Evolutionary conservation across 2,329 filamentous ascomycete genomes (phyloP), one percentile per base, ranked within the genome.

Genomic region (Epichloe festucae): DNA sequence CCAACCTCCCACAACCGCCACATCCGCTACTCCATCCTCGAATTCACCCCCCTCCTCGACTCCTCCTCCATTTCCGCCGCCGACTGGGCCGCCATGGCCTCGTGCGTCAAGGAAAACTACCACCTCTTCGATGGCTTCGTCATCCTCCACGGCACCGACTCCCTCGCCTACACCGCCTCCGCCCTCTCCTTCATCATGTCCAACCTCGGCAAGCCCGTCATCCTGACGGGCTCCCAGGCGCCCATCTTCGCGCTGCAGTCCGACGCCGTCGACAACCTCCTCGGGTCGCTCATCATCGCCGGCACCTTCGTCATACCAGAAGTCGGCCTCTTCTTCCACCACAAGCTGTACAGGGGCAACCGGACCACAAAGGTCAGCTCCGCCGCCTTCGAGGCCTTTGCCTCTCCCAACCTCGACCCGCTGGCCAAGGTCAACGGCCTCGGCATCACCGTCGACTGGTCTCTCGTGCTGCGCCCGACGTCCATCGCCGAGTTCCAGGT

Each of bases 221-320:
- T 96, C 51, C 74, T 96, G 47, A 96, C 90, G 0, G 84, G 84
- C 1, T 85, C 82, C 3, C 85, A 89, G 64, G 86, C 89, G 1
- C 88, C 88, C 46, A 95, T 96, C 77, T 85, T 93, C 60, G 84
- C 90, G 54, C 78, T 95, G 27, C 89, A 95, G 67, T 93, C 86
- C 49, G 90, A 96, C 66, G 90, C 89, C 10, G 86, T 89, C 39
- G 89, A 94, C 70, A 96, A 95, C 62, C 77, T 96, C 12, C 78
- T 95, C 5, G 87, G 87, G 19, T 90, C 88, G 1, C 76, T 95
- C 62, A 89, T 95, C 62, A 85, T 95, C 52, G 90, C 90, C 3
- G 89, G 89, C 36, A 93, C 93, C 54, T 95, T 95, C 63, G 86
- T 89, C 71, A 88, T 96, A 53, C 89, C 90, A 0, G 90, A 95